Evolutionary conservation across 441 rosid species (phyloP).

Genomic region (Biscutella laevigata): DNA sequence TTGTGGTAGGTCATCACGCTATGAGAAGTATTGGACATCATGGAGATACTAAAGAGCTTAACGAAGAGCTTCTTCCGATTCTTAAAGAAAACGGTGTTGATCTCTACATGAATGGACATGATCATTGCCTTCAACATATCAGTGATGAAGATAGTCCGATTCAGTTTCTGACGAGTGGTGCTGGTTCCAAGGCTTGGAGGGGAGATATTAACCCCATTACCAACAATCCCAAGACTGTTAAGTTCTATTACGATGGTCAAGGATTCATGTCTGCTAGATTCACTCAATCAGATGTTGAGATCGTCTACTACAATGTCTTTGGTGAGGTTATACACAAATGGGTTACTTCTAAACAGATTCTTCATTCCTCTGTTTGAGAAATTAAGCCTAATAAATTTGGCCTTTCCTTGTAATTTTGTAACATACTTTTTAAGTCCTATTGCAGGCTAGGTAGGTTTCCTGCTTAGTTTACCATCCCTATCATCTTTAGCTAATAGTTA

Average conservation of each 20-base stretch:
- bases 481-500: conserved; percentile 12
- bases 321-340: conserved; percentile 30
- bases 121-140: conserved; percentile 58
- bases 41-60: conserved; percentile 56
- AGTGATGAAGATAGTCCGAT: conserved; percentile 35
- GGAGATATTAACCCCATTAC: conserved; percentile 27
- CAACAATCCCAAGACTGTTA: conserved; percentile 21
- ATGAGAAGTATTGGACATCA: conserved; percentile 65
- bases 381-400: not conserved
- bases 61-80: conserved; percentile 48
- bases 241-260: conserved; percentile 33
- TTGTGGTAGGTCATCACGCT: conserved; percentile 73
- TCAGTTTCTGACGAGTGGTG: conserved; percentile 36
- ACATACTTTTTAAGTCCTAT: conserved; percentile 14
- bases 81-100: conserved; percentile 44
- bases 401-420: conserved; percentile 22
- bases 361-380: conserved; percentile 16
- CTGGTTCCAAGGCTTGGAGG: conserved; percentile 41
- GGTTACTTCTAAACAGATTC: conserved; percentile 24
- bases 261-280: conserved; percentile 38
- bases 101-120: conserved; percentile 64
- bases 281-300: conserved; percentile 29
- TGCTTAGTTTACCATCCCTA: conserved; percentile 24
- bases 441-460: conserved; percentile 32
- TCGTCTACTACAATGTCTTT: conserved; percentile 27